Conservation (phyloP, 169 alveolate species). For the Plasmodium vivax region DNA sequence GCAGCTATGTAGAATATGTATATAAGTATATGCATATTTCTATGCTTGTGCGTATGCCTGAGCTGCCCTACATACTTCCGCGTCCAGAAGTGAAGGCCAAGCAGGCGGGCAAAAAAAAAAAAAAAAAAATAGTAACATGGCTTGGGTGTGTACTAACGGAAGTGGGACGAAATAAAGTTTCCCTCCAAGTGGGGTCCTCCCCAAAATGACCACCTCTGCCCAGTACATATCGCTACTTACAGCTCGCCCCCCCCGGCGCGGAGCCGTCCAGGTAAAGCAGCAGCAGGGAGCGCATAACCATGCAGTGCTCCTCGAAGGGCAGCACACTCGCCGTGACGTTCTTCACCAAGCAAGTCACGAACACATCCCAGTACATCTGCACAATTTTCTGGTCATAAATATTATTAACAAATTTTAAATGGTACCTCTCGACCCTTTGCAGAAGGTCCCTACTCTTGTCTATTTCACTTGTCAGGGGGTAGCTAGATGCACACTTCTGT, state of each 20-base stretch:
- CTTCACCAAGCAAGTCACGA: slow-evolving; percentile 39
- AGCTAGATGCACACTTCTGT: not conserved
- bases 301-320: slow-evolving; percentile 30
- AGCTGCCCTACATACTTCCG: not conserved
- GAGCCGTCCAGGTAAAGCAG: slow-evolving; percentile 27
- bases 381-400: slow-evolving; percentile 31
- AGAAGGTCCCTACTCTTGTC: not conserved
- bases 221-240: not conserved
- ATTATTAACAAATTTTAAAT: slow-evolving; percentile 21
- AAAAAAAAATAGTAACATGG: not conserved
- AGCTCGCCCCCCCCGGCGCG: not conserved
- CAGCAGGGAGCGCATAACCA: slow-evolving; percentile 36
- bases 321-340: slow-evolving; percentile 32
- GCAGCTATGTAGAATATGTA: not conserved
- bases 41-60: not conserved
- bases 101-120: too few species aligned
- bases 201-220: not conserved
- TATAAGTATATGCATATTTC: not conserved
- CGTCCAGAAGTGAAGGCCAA: not conserved
- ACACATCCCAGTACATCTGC: slow-evolving; percentile 35
- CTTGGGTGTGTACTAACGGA: not conserved
- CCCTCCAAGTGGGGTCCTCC: not conserved
- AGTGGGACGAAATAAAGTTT: not conserved
- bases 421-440: slow-evolving; percentile 33
- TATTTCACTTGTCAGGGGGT: not conserved